Evolutionary conservation across 371 early-diverging fungal genomes (phyloP), one percentile per base, ranked within the genome.

Genomic region (Blastocladiella emersonii): DNA sequence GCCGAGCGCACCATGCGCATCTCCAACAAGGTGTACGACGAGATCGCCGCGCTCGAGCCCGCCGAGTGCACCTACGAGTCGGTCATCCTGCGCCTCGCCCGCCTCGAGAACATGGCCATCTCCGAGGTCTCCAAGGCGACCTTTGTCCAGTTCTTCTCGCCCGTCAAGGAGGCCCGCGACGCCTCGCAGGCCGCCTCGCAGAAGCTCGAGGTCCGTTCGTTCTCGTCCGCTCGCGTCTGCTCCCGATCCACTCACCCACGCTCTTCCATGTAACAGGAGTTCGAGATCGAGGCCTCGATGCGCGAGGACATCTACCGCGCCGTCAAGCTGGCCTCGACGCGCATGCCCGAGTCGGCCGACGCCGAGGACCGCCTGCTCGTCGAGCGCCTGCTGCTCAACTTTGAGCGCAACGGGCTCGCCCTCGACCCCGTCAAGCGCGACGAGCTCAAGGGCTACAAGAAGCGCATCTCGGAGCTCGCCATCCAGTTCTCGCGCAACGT

Each of bases 201-300:
- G 57, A 73, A 73, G 60, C 78, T 83, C 61, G 78, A 64, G 65
- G 39, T 21, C 2, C n/a, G n/a, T n/a, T n/a, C n/a, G 5, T 27
- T 34, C 13, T 34, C 17, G 1, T 34, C 48, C 34, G 32, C 25
- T 13, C 27, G 17, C 36, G 49, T 41, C 30, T 49, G 12, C 53
- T 62, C 23, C 44, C 6, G 45, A 0, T 25, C 13, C 17, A 27
- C 27, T 30, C n/a, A 4, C 35, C 12, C 32, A n/a, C 6, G 19
- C 7, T 37, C 5, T 37, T 7, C 39, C 13, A 37, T 7, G 25
- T 32, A 45, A 5, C 39, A 81, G 63, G 85, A 82, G 36, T 87
- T 85, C 67, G 78, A 76, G 59, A 88, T 90, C 66, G 89, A 89
- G 62, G 77, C 77, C 34, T 67, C 67, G 57, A 90, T 90, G 90